Evolutionary conservation across 805 yeast species (phyloP), one percentile per base, ranked within the genome.

Genomic region (Yamadazyma philogaea): DNA sequence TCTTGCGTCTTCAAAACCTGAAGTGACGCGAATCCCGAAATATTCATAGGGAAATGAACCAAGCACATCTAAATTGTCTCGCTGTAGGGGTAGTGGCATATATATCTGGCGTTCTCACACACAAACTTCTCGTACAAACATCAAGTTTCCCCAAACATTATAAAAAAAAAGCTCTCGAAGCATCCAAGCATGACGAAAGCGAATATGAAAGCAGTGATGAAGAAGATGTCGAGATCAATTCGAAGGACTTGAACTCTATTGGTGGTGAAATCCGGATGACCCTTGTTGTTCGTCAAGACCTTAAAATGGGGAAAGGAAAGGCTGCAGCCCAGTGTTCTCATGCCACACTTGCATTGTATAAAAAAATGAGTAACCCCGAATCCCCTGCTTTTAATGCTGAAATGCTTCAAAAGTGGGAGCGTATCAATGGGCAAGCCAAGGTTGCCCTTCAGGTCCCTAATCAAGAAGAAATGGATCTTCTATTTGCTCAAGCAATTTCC

Each of bases 321-420:
- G 83, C 87, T 2, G 97, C 98, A 4, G 99, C 99, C 5, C 99
- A 93, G 59, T 91, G 98, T 63, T 83, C 89, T 30, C 99, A 93
- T 67, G 99, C 99, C n/a, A 95, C 98, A 0, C 73, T 93, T 26
- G 90, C 93, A 0, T 80, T 93, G 52, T 93, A 86, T 64, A 82
- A 85, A 55, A 65, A 79, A 47, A 83, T 84, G 66, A 68, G 77
- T 30, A 66, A 72, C 30, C 74, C 78, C 4, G 57, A 68, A 3
- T 69, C 78, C 1, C 74, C 72, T 5, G 75, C 77, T 5, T 75
- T 78, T 48, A 82, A 86, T 49, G 82, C 87, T 12, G 70, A 68
- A 10, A 62, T 84, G 70, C 73, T 89, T 8, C 62, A 67, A 10
- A 72, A 91, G 50, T 93, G 99, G 99, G 74, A 69, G 46, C 78